Percentiles rank a stretch among this genome's conserved stretches.
Evolutionary conservation across 2,329 filamentous ascomycete species (phyloP).

Genomic region (Anthostomella pinea): DNA sequence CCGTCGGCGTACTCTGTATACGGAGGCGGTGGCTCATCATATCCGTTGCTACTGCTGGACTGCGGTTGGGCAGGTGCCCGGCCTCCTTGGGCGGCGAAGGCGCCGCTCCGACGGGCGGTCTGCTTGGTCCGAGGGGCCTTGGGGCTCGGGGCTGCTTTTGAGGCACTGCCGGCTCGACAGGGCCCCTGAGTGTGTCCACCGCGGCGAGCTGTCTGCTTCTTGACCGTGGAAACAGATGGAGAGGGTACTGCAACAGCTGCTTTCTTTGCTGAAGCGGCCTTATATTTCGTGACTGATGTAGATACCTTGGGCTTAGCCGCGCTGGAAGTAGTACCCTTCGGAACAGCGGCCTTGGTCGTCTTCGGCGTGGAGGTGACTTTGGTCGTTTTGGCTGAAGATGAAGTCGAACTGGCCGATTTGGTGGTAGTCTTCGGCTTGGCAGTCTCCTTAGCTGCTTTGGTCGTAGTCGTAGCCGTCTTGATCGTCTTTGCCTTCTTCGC

Average conservation of each 20-base stretch:
- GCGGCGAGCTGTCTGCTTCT: constrained; percentile 21
- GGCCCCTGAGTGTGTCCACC: constrained; percentile 19
- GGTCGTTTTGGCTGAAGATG: constrained; percentile 1
- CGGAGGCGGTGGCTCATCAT: constrained; percentile 21
- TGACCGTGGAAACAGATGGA: constrained; percentile 5
- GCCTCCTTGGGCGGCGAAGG: constrained; percentile 21
- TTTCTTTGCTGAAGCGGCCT: constrained; percentile 3
- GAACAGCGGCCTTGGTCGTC: constrained; percentile 4
- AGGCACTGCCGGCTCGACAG: constrained; percentile 7
- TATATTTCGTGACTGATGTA: constrained; percentile 8
- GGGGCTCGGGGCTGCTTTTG: not conserved
- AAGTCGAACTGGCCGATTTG: too few relatives aligned
- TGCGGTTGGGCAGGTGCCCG: constrained; percentile 15
- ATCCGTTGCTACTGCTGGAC: constrained; percentile 4
- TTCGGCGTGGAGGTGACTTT: constrained; percentile 7
- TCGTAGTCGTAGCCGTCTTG: constrained; percentile 11
- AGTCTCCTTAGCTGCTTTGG: constrained; percentile 9
- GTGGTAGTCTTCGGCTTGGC: constrained; percentile 9
- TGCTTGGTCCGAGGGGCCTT: constrained; percentile 12
- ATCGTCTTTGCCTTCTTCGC: too few relatives aligned
- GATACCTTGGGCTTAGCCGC: constrained; percentile 19
- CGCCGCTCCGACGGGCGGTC: constrained; percentile 28
- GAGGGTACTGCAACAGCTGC: constrained; percentile 4
- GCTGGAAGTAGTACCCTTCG: constrained; percentile 3
- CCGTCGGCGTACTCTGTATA: constrained; percentile 17